These are phyloP conservation scores for Saccharomyces uvarum DNA, from an alignment of 1,139 yeast genomes.

Conservation along the genomic window DNA sequence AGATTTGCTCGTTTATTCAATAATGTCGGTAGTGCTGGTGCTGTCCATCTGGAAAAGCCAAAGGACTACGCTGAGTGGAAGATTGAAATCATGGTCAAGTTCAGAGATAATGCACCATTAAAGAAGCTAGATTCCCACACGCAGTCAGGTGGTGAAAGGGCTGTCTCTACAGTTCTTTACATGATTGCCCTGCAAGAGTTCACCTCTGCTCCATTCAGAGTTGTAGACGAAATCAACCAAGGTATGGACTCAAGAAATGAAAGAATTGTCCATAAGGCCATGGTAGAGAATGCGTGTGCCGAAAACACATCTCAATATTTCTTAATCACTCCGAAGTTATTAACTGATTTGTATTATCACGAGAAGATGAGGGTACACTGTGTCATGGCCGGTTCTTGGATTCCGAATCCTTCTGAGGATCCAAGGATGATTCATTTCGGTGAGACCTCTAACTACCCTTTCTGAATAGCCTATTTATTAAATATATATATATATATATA, in stretches of 20 bases:
- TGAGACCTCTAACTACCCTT: conserved; percentile 29
- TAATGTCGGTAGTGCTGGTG: conserved; percentile 80
- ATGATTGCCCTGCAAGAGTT: conserved; percentile 88
- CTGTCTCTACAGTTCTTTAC: conserved; percentile 87
- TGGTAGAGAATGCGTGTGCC: conserved; percentile 78
- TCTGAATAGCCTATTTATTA: conserved; percentile 8
- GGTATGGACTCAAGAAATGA: conserved; percentile 97
- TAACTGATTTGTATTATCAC: conserved; percentile 72
- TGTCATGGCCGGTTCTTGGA: conserved; percentile 61
- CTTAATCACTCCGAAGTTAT: conserved; percentile 83
- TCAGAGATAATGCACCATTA: conserved; percentile 65
- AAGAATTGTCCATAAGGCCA: conserved; percentile 73
- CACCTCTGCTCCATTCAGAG: conserved; percentile 84
- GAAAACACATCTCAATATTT: conserved; percentile 65
- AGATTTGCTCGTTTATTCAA: conserved; percentile 62
- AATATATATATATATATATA: background rate
- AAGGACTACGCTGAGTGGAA: conserved; percentile 69
- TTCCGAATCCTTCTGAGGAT: conserved; percentile 33
- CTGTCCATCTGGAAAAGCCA: conserved; percentile 51
- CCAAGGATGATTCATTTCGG: conserved; percentile 32
- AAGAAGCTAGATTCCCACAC: conserved; percentile 73
- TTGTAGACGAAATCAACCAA: conserved; percentile 96
- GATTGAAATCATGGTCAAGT: conserved; percentile 75
- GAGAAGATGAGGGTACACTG: conserved; percentile 81
- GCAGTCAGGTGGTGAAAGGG: conserved; percentile 97